Evolutionary conservation across 1,284 basidiomycete species (phyloP).

Genomic region (Mrakiaceae sp.): DNA sequence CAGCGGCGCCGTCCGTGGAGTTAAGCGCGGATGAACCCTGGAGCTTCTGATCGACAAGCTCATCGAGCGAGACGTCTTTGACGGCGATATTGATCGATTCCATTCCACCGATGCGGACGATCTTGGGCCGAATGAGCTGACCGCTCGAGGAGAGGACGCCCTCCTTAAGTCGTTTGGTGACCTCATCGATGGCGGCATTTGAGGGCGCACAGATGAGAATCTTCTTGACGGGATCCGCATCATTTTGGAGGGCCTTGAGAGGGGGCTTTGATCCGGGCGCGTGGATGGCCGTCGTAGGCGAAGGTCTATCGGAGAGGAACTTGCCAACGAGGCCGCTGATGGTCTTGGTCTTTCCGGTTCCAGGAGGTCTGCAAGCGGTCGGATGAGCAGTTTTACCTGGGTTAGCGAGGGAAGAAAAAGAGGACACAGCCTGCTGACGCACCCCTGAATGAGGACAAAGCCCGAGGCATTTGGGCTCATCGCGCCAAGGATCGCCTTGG

Average conservation of each 20-base stretch:
- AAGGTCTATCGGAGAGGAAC: slow-evolving; percentile 54
- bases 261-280: slow-evolving; percentile 22
- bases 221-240: slow-evolving; percentile 43
- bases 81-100: slow-evolving; percentile 69
- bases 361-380: slow-evolving; percentile 60
- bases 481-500: slow-evolving; percentile 71
- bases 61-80: slow-evolving; percentile 78
- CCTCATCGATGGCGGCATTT: slow-evolving; percentile 97
- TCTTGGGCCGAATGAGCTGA: slow-evolving; percentile 50
- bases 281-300: slow-evolving; percentile 42
- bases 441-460: slow-evolving; percentile 94
- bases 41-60: slow-evolving; percentile 66
- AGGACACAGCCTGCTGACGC: slow-evolving; percentile 23
- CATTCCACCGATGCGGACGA: slow-evolving; percentile 80
- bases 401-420: background rate
- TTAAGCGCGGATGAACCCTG: slow-evolving; percentile 39
- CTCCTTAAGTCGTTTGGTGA: slow-evolving; percentile 75
- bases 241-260: slow-evolving; percentile 25
- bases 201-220: slow-evolving; percentile 91
- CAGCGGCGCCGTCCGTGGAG: slow-evolving; percentile 38
- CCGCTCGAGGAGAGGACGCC: slow-evolving; percentile 54
- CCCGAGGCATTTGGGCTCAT: slow-evolving; percentile 50
- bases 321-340: slow-evolving; percentile 89
- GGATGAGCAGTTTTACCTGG: background rate
- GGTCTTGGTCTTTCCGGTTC: slow-evolving; percentile 97